A percentile compares a stretch with the other conserved stretches of the same genome.
phyloP scores from a whole-genome alignment of 2,329 filamentous ascomycete species.

The Aspergillus sojae region DNA sequence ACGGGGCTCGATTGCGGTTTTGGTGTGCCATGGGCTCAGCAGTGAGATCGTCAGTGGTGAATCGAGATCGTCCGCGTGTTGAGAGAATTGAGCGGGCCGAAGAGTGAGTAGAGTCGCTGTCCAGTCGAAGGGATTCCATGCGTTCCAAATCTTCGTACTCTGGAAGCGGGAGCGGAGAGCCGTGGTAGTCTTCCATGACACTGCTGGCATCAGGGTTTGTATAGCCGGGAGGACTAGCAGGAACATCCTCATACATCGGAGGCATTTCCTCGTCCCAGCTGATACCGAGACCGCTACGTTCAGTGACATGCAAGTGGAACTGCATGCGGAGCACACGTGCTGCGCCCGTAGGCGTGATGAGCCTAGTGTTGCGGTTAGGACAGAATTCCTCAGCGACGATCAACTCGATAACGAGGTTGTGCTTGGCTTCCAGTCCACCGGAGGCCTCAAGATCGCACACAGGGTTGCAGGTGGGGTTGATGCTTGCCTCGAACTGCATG shows the following conservation, averaged over 20 bases:
- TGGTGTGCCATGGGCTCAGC: slow-evolving; percentile 17
- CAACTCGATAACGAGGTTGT: slow-evolving; percentile 88
- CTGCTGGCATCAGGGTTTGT: slow-evolving; percentile 44
- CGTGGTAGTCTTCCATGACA: slow-evolving; percentile 51
- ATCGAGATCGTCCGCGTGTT: slow-evolving; percentile 28
- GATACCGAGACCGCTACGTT: slow-evolving; percentile 83
- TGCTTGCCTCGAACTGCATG: slow-evolving; percentile 72
- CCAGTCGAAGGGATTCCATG: slow-evolving; percentile 40
- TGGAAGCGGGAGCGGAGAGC: slow-evolving; percentile 42
- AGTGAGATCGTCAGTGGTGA: slow-evolving; percentile 38
- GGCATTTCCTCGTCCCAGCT: slow-evolving; percentile 97
- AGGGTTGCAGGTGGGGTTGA: slow-evolving; percentile 65
- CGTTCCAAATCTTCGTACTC: slow-evolving; percentile 52
- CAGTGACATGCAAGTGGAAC: slow-evolving; percentile 80
- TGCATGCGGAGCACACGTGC: slow-evolving; percentile 91
- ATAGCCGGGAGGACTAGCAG: slow-evolving; percentile 78
- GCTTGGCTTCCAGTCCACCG: slow-evolving; percentile 76
- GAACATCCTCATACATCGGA: slow-evolving; percentile 91
- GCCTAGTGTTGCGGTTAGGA: slow-evolving; percentile 67
- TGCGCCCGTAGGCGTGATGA: slow-evolving; percentile 83
- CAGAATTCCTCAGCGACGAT: slow-evolving; percentile 90
- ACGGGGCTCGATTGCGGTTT: slow-evolving; percentile 18
- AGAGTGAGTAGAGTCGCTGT: slow-evolving; percentile 36
- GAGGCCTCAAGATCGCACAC: slow-evolving; percentile 76
- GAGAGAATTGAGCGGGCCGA: slow-evolving; percentile 14